phyloP scores from a whole-genome alignment of 352 stramenopile genomes.

The Phytophthora fragariae region DNA sequence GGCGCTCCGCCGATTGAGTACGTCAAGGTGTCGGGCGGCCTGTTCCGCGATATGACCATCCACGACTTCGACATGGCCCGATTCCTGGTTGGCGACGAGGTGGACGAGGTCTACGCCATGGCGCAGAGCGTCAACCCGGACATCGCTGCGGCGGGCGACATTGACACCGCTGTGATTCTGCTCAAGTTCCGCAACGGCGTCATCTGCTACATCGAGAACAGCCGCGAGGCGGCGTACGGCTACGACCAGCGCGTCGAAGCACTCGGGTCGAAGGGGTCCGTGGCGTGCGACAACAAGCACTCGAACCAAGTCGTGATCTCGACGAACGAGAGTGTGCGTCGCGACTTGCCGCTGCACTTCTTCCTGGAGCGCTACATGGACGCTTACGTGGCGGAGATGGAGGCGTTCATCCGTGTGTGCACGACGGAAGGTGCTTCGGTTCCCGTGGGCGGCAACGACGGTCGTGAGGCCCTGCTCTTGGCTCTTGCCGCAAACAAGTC shows the following conservation, averaged over 20 bases:
- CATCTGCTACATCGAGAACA: slow-evolving; percentile 95
- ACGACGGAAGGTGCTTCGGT: slow-evolving; percentile 43
- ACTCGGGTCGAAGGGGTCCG: slow-evolving; percentile 92
- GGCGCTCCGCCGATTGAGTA: slow-evolving; percentile 52
- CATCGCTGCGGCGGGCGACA: slow-evolving; percentile 84
- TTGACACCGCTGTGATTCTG: slow-evolving; percentile 92
- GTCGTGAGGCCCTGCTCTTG: slow-evolving; percentile 71
- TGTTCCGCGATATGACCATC: slow-evolving; percentile 97
- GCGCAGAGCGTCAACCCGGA: slow-evolving; percentile 60
- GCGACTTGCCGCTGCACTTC: slow-evolving; percentile 94
- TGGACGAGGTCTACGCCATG: slow-evolving; percentile 78
- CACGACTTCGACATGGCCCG: slow-evolving; percentile 96
- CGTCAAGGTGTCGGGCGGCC: slow-evolving; percentile 81
- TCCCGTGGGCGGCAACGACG: slow-evolving; percentile 66
- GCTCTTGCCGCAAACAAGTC: slow-evolving; percentile 76
- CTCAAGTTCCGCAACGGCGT: slow-evolving; percentile 92
- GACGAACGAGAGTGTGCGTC: slow-evolving; percentile 48
- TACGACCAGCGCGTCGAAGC: slow-evolving; percentile 96
- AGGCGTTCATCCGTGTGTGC: slow-evolving; percentile 73
- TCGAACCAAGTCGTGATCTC: slow-evolving; percentile 87
- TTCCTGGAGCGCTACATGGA: slow-evolving; percentile 96
- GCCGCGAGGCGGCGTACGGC: slow-evolving; percentile 93
- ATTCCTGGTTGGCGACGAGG: slow-evolving; percentile 89
- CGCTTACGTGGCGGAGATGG: slow-evolving; percentile 78
- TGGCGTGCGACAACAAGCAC: slow-evolving; percentile 94